Conservation (phyloP, 768 basidiomycete species). For the Cantharellus anzutake region DNA sequence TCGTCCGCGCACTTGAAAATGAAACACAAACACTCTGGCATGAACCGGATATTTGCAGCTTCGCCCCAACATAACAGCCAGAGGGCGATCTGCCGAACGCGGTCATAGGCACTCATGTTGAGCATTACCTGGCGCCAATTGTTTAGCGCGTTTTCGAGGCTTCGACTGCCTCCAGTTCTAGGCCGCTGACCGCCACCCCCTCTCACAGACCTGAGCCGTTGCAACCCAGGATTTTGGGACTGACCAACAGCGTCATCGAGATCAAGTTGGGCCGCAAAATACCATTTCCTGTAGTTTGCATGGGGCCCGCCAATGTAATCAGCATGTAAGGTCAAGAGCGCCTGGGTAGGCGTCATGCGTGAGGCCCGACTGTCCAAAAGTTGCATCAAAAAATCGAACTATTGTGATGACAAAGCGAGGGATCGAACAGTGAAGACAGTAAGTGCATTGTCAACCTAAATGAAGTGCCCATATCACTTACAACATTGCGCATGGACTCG, state of each 20-base stretch:
- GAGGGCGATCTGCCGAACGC: constrained; percentile 87
- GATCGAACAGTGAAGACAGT: background rate
- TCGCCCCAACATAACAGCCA: constrained; percentile 97
- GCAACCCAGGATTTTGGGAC: constrained; percentile 77
- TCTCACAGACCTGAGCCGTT: constrained; percentile 64
- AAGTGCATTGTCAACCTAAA: background rate
- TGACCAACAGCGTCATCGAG: constrained; percentile 94
- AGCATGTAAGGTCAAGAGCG: constrained; percentile 85
- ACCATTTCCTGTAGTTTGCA: constrained; percentile 99
- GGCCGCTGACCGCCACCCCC: constrained; percentile 38
- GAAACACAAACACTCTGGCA: constrained; percentile 94
- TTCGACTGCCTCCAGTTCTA: constrained; percentile 43
- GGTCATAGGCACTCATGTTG: constrained; percentile 96
- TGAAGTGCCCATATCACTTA: constrained; percentile 14
- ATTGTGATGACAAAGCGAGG: constrained; percentile 9
- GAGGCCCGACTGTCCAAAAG: constrained; percentile 91
- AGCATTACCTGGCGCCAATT: constrained; percentile 97
- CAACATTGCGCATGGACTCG: constrained; percentile 92
- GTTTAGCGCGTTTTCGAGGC: constrained; percentile 68
- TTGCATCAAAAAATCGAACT: constrained; percentile 98
- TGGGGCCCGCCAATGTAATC: constrained; percentile 98
- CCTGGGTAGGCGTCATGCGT: constrained; percentile 92
- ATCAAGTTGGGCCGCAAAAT: constrained; percentile 97
- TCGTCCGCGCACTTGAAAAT: constrained; percentile 99
- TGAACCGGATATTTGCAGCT: constrained; percentile 90